Conservation (phyloP, 148 eudicot genomes). For the Rhododendron henanense region DNA sequence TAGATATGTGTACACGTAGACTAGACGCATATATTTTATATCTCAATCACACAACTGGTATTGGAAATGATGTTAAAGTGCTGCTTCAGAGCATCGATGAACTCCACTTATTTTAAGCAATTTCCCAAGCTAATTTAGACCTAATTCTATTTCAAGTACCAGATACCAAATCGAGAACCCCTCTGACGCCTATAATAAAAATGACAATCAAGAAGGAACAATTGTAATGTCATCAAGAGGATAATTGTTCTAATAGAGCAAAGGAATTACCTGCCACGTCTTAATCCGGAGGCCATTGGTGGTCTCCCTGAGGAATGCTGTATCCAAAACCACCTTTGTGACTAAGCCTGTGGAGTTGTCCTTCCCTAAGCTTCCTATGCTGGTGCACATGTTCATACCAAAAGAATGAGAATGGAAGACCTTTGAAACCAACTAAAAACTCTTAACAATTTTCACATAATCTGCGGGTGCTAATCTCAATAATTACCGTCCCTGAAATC, state of each 20-base stretch:
- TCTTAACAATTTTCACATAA: not conserved
- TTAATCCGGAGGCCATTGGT: conserved; percentile 85
- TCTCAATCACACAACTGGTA: not conserved
- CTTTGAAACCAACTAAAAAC: not conserved
- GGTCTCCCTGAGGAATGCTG: conserved; percentile 64
- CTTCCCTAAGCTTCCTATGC: conserved; percentile 97
- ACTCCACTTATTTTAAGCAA: not conserved
- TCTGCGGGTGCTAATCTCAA: not conserved
- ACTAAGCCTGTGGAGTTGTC: conserved; percentile 76
- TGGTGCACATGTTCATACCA: conserved; percentile 24
- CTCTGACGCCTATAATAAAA: not conserved
- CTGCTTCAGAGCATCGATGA: not conserved
- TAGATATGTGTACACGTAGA: not conserved
- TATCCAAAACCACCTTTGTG: conserved; percentile 60
- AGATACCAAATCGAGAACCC: not conserved
- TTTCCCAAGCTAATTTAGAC: not conserved
- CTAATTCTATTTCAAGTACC: not conserved
- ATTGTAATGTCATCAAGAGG: not conserved
- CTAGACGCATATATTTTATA: not conserved
- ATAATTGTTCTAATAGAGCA: not conserved
- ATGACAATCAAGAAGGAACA: not conserved
- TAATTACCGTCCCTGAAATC: not conserved
- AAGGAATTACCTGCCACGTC: conserved; percentile 80
- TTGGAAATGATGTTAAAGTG: not conserved
- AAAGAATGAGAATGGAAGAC: not conserved